Base-by-base conservation (phyloP, 306 rosid species). In the Sphenostylis stenocarpa region DNA sequence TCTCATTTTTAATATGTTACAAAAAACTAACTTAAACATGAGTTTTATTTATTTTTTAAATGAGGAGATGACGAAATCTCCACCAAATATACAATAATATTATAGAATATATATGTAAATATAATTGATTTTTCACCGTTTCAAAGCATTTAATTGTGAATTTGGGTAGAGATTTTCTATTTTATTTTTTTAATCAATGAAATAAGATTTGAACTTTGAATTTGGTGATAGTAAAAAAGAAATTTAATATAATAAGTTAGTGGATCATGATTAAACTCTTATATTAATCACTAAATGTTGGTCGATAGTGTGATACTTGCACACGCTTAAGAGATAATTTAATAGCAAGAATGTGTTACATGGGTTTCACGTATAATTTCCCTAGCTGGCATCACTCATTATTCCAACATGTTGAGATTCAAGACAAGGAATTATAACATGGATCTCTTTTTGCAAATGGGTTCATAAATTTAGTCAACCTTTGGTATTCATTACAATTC, bases 341-440 rank as follows among this genome's bases (percentile, higher is more conserved):
- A 38, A n/a, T 38, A 24, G 66, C 5, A 44, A 77, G 17, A 44
- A 21, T 47, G 26, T 23, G 44, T 48, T 45, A 14, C 21, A 6
- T 70, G 20, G 77, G 23, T 78, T 69, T 78, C 3, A 34, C 36
- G 71, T 62, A 65, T 76, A 34, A 75, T 76, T 52, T 49, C 52
- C 45, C 49, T 39, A 14, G 48, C 75, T 64, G 70, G 48, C 49
- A 53, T 57, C 62, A 70, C 77, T 68, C 76, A 70, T 60, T 47
- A 61, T 60, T 60, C 72, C 61, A 60, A 70, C 77, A 70, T 70
- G 72, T 47, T 78, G 21, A 62, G 52, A 58, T 19, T 57, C 69
- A 43, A 67, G 20, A 26, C 23, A 4, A 17, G 56, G 75, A 53
- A 52, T 67, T 63, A 67, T 77, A 55, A 44, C 76, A 77, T 68